Evolutionary conservation across 1,284 basidiomycete species (phyloP).

Genomic region (Schizophyllum amplum): DNA sequence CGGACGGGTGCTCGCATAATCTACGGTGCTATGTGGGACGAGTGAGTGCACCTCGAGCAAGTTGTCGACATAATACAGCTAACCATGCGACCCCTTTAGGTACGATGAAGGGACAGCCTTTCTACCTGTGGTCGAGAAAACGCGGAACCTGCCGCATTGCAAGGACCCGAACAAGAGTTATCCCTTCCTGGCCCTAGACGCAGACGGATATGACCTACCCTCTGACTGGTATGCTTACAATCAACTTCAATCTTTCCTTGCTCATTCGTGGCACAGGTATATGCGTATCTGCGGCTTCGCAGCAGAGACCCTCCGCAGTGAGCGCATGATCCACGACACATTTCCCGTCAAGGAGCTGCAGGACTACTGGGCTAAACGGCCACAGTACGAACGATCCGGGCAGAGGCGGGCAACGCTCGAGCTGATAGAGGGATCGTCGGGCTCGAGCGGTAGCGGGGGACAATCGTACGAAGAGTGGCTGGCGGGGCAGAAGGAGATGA

Average conservation of each 20-base stretch:
- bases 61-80: not conserved
- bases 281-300: constrained; percentile 72
- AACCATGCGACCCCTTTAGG: constrained; percentile 24
- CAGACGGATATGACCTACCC: constrained; percentile 63
- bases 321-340: constrained; percentile 49
- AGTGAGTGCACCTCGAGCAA: constrained; percentile 37
- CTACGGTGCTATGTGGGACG: constrained; percentile 81
- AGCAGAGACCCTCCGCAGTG: constrained; percentile 55
- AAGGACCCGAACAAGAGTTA: constrained; percentile 32
- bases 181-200: constrained; percentile 60
- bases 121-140: constrained; percentile 56
- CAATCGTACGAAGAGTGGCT: constrained; percentile 45
- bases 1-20: constrained; percentile 54
- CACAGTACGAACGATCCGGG: constrained; percentile 39
- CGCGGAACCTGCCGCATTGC: constrained; percentile 47
- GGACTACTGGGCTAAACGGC: constrained; percentile 63
- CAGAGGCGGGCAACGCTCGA: constrained; percentile 13
- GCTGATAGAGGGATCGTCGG: constrained; percentile 5
- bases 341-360: constrained; percentile 66
- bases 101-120: constrained; percentile 77
- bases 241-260: constrained; percentile 4
- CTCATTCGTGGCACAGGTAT: constrained; percentile 37
- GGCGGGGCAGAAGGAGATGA: constrained; percentile 32
- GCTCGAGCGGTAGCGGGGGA: constrained; percentile 10
- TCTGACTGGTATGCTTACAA: constrained; percentile 51